Base-by-base conservation (phyloP, 1,139 yeast species). In the Arxiozyma bovina region DNA sequence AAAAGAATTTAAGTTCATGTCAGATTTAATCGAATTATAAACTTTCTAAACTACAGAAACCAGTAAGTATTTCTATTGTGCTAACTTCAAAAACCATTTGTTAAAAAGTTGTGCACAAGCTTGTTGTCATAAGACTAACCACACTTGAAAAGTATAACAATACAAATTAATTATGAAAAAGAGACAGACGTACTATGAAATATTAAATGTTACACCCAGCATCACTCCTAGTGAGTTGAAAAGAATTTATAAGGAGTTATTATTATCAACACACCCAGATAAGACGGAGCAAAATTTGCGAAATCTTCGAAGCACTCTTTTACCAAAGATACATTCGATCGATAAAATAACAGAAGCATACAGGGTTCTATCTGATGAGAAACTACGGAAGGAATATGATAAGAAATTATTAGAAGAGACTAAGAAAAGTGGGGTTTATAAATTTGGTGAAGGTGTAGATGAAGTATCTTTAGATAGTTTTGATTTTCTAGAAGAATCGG, bases 241-340 rank as follows among this genome's bases (percentile, higher is more conserved):
- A 61, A 66, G 67, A 17, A 89, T 93, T 0, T 90, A 89, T 64
- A 78, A 77, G 55, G 70, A 68, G 42, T 77, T 77, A 20, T 74
- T 89, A n/a, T 72, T 90, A 4, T 65, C 68, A 6, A 69, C 79
- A 11, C 97, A 89, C 67, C 97, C 97, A 0, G 97, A 89, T 64
- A 89, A 89, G 65, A 22, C 42, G 8, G 50, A 46, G 8, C 43
- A 21, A 46, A 20, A 38, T 34, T 8, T n/a, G 7, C 30, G 42
- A 50, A 51, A 58, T 52, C 22, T 30, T 6, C 22, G 23, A 4
- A n/a, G n/a, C 4, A 30, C 23, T 21, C 11, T 27, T 3, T 42
- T 21, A 17, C 53, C 48, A 17, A 47, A 34, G 1, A 51, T 52
- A 0, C 30, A 61, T 9, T 63, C 70, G 25, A 67, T 80, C 12